Conservation (phyloP, 176 grass and related monocot species). For the Aegilops longissima region DNA sequence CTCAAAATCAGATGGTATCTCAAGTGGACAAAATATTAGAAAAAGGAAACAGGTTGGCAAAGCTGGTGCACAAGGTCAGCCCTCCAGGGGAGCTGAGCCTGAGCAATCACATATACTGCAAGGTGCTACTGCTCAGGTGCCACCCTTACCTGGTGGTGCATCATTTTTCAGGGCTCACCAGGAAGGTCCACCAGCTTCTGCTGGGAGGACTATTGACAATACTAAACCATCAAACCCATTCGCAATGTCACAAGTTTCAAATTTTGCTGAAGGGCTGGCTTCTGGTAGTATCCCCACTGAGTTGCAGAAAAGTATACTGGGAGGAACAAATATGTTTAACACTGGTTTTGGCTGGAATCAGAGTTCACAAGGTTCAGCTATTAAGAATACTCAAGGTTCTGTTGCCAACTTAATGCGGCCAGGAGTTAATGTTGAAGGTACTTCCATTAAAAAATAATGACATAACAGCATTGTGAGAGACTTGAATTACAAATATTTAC, state of each 20-base stretch:
- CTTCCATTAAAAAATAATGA: conserved; percentile 24
- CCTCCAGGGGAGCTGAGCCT: conserved; percentile 45
- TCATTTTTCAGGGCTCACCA: conserved; percentile 41
- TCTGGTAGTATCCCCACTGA: conserved; percentile 57
- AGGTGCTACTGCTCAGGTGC: conserved; percentile 41
- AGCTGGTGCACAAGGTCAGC: conserved; percentile 52
- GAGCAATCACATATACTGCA: conserved; percentile 65
- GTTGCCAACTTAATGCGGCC: conserved; percentile 51
- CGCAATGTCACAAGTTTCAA: conserved; percentile 50
- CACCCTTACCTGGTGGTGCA: conserved; percentile 49
- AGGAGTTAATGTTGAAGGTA: conserved; percentile 68
- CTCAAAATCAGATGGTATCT: conserved; percentile 71
- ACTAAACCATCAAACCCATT: conserved; percentile 53
- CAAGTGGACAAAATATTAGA: conserved; percentile 55
- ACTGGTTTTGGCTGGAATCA: conserved; percentile 78
- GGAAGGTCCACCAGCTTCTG: conserved; percentile 43
- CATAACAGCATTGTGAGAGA: conserved; percentile 8
- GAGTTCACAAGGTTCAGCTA: conserved; percentile 51
- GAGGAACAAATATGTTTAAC: conserved; percentile 61
- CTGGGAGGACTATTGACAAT: conserved; percentile 58
- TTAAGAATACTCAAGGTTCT: conserved; percentile 70
- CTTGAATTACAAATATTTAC: conserved; percentile 22
- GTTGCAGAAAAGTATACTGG: conserved; percentile 69
- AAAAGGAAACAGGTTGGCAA: conserved; percentile 72
- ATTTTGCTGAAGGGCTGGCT: conserved; percentile 66